Base-by-base conservation (phyloP, 2,329 filamentous ascomycete genomes). In the Paraconiothyrium sp. region DNA sequence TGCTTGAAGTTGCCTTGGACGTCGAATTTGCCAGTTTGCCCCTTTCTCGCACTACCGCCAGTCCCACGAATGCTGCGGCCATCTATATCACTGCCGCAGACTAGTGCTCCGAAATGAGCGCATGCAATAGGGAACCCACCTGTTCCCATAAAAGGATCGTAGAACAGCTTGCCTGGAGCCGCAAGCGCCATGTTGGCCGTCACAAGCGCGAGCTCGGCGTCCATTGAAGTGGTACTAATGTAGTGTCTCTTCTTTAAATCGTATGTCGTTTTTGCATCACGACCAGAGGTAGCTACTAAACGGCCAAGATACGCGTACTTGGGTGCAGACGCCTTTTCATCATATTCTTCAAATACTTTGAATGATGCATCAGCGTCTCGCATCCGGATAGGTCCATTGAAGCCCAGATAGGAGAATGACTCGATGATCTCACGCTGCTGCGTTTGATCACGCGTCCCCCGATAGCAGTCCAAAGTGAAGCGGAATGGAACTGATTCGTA, bases 221-320 rank as follows among this genome's bases (percentile, higher is more conserved):
- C 95, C 95, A 99, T 98, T 49, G 92, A 95, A 0, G 95, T 99
- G 0, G 94, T 98, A 68, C 91, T 93, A 71, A 99, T 98, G 76
- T 99, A 99, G 43, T 86, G 86, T 32, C 95, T 85, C 79, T 97
- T 97, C 84, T 99, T 99, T 24, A 99, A 84, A 76, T 97, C 93
- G 72, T 94, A 96, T 27, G 86, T 90, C 39, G 86, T 82, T 35
- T 92, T 84, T 5, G 90, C 83, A 57, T 91, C 87, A 48, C 94
- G 86, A 3, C 86, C 86, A 2, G 91, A 90, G 13, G 82, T 81
- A 1, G 84, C 89, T 27, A 98, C 77, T 59, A 88, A 87, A 9
- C 93, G 88, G 11, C 92, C 93, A 30, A 98, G 85, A 73, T 90
- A 90, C 27, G 93, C 80, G 43, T 81, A 80, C 39, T 87, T 83